A percentile compares a stretch with the other conserved stretches of the same genome.
These are phyloP conservation scores for Orobanche coerulescens DNA, from an alignment of 257 asterid species.

Conservation along the genomic window DNA sequence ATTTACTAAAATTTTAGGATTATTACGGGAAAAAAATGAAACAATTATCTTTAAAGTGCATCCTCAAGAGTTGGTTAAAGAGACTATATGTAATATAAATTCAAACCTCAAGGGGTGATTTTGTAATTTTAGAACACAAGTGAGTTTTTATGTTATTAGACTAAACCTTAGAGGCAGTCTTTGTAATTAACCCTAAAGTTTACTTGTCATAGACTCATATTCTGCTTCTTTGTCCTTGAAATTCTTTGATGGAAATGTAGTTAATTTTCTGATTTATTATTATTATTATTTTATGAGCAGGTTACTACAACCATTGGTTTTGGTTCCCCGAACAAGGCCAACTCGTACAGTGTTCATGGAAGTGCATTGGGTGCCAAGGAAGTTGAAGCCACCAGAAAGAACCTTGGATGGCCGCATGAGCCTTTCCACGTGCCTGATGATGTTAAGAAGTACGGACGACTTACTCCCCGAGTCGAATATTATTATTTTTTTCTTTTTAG, in stretches of 20 bases:
- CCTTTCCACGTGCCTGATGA: constrained; percentile 82
- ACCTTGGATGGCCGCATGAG: constrained; percentile 93
- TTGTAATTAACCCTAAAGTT: too few relatives aligned
- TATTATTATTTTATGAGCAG: constrained; percentile 25
- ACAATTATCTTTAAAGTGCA: neutral
- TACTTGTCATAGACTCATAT: too few relatives aligned
- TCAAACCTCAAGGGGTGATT: too few relatives aligned
- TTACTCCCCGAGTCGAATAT: constrained; percentile 2
- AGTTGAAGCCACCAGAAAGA: constrained; percentile 94
- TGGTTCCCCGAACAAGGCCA: constrained; percentile 79
- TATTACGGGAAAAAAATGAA: too few relatives aligned
- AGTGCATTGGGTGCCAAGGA: constrained; percentile 82
- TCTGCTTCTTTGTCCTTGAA: neutral
- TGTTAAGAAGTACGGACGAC: constrained; percentile 59
- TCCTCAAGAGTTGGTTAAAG: too few relatives aligned
- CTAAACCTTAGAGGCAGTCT: too few relatives aligned
- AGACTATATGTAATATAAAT: too few relatives aligned
- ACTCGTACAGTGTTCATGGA: constrained; percentile 83
- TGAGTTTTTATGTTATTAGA: too few relatives aligned
- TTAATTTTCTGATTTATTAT: constrained; percentile 9
- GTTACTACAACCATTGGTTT: constrained; percentile 76
- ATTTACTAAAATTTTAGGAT: too few relatives aligned
- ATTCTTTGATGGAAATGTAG: neutral
- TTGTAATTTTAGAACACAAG: too few relatives aligned
- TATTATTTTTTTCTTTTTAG: neutral